These are phyloP conservation scores for Rhizopogon sp. DNA, from an alignment of 768 basidiomycete genomes.

Conservation along the genomic window DNA sequence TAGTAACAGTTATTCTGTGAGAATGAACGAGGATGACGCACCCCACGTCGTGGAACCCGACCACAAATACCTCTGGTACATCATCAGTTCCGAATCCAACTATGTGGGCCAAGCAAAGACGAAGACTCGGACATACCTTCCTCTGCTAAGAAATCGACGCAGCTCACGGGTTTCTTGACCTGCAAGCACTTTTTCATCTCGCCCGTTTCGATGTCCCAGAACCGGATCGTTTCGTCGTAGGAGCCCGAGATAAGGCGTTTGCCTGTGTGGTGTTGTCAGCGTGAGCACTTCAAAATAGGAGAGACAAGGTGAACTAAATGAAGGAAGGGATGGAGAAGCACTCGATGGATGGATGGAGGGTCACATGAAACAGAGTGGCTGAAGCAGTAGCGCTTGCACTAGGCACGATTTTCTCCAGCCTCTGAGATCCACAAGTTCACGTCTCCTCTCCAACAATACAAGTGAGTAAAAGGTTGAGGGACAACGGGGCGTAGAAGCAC, in stretches of 20 bases:
- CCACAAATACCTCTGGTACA: constrained; percentile 75
- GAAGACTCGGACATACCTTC: constrained; percentile 47
- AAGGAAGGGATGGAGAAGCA: too few species aligned
- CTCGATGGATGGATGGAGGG: background rate
- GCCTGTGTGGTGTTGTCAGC: constrained; percentile 27
- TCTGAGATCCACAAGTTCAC: background rate
- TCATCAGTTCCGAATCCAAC: constrained; percentile 2
- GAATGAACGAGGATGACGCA: constrained; percentile 28
- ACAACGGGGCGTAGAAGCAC: too few species aligned
- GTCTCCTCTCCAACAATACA: background rate
- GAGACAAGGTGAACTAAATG: background rate
- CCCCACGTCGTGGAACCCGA: constrained; percentile 92
- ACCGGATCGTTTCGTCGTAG: constrained; percentile 88
- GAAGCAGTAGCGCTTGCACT: background rate
- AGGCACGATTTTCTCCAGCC: background rate
- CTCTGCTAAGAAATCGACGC: constrained; percentile 80
- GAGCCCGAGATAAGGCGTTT: constrained; percentile 84
- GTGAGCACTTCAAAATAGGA: too few species aligned
- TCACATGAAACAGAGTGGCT: background rate
- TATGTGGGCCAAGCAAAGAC: background rate
- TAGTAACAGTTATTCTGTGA: constrained; percentile 1
- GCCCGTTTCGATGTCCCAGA: constrained; percentile 79
- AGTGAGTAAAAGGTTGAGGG: too few species aligned
- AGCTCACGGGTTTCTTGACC: constrained; percentile 88
- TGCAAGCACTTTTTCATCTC: constrained; percentile 69